phyloP scores from a whole-genome alignment of 177 flowering plant species.

The Vitis hybrid region DNA sequence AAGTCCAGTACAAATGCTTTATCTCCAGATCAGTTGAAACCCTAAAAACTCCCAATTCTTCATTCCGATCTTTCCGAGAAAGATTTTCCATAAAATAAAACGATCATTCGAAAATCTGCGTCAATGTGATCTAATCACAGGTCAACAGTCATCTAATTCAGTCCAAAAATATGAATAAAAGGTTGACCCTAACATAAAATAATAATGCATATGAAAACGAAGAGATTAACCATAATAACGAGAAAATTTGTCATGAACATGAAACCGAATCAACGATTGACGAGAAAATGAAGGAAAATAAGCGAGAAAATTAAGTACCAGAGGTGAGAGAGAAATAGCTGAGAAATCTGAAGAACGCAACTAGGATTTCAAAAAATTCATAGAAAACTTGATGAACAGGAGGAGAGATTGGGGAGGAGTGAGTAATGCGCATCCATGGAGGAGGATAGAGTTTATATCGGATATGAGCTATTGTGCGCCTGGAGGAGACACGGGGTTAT shows the following conservation, averaged over 20 bases:
- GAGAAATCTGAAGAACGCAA: not conserved
- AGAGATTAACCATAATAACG: not conserved
- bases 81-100: conserved; percentile 9
- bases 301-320: conserved; percentile 5
- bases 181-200: not conserved
- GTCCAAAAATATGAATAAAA: not conserved
- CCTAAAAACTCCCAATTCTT: not conserved
- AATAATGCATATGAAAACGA: conserved; percentile 4
- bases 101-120: not conserved
- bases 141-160: conserved; percentile 6
- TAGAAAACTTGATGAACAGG: conserved; percentile 6
- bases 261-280: not conserved
- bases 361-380: not conserved
- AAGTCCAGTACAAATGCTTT: not conserved
- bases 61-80: not conserved
- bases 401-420: conserved; percentile 14
- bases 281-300: not conserved
- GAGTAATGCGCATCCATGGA: conserved; percentile 45
- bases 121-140: conserved; percentile 11
- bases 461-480: conserved; percentile 40
- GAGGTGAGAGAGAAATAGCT: not conserved
- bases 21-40: conserved; percentile 1
- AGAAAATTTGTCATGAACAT: not conserved
- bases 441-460: conserved; percentile 25
- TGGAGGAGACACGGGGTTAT: conserved; percentile 29